Conservation (phyloP, 495 filamentous ascomycete species). For the Emericellopsis terricola region DNA sequence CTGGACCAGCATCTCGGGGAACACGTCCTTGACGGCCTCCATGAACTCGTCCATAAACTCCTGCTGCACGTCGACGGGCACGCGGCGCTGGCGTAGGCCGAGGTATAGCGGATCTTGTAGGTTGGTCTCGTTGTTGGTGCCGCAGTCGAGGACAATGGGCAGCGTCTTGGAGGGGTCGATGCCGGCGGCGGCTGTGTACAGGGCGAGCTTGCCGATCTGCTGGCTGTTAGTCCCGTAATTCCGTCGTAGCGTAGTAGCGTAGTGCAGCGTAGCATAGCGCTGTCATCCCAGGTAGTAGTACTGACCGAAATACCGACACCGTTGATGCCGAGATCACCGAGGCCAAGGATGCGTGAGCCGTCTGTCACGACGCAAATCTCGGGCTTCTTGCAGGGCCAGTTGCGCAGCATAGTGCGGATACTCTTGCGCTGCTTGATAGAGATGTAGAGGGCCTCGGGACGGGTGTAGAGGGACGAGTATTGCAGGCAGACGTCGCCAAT, state of each 20-base stretch:
- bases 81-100: constrained; percentile 68
- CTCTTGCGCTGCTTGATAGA: constrained; percentile 80
- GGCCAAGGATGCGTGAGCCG: constrained; percentile 86
- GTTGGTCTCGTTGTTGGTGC: constrained; percentile 77
- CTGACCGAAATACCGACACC: constrained; percentile 95
- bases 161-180: constrained; percentile 86
- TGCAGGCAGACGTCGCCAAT: constrained; percentile 92
- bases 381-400: constrained; percentile 75
- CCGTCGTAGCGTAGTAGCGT: no score
- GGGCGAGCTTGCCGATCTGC: constrained; percentile 65
- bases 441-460: constrained; percentile 86
- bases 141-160: constrained; percentile 79
- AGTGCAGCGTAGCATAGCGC: neutral
- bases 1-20: constrained; percentile 86
- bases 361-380: constrained; percentile 97
- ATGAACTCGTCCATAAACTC: constrained; percentile 98
- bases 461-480: constrained; percentile 91
- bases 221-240: constrained; percentile 8
- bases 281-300: constrained; percentile 4
- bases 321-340: constrained; percentile 92
- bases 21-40: constrained; percentile 73
- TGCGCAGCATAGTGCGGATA: constrained; percentile 63
- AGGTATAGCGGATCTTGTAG: constrained; percentile 88
- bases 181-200: constrained; percentile 93
- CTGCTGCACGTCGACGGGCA: constrained; percentile 61